phyloP scores from a whole-genome alignment of 1,139 yeast species.

The Candida freyschussii region DNA sequence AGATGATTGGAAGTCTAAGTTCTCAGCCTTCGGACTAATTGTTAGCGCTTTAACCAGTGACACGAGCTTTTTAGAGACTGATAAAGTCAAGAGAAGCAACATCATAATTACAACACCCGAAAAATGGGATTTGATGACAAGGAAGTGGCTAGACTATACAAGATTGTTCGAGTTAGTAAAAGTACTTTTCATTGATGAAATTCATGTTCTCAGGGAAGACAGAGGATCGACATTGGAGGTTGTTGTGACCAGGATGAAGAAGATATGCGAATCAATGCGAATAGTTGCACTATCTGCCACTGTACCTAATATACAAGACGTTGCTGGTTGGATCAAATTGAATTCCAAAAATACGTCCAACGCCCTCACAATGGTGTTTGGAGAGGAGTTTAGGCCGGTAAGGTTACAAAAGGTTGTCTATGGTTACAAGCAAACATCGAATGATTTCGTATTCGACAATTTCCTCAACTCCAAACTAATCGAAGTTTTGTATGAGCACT shows the following conservation, averaged over 20 bases:
- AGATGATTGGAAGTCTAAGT: constrained; percentile 40
- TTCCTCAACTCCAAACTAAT: constrained; percentile 36
- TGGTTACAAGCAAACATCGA: constrained; percentile 35
- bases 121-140: constrained; percentile 51
- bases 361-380: constrained; percentile 37
- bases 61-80: constrained; percentile 37
- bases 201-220: constrained; percentile 42
- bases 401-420: constrained; percentile 36
- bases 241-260: constrained; percentile 47
- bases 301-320: constrained; percentile 46
- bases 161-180: constrained; percentile 36
- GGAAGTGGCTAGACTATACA: constrained; percentile 43
- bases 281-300: constrained; percentile 52
- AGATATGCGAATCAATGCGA: constrained; percentile 35
- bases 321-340: constrained; percentile 41
- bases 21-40: constrained; percentile 31
- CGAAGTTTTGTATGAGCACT: constrained; percentile 35
- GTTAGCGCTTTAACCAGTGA: constrained; percentile 50
- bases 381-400: constrained; percentile 45
- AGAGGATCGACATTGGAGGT: constrained; percentile 53
- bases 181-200: constrained; percentile 45
- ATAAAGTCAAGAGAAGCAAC: constrained; percentile 38
- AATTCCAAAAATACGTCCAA: constrained; percentile 14
- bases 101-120: constrained; percentile 54
- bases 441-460: constrained; percentile 42